Conservation (phyloP, 2,329 filamentous ascomycete genomes). For the Kalmusia sp. region DNA sequence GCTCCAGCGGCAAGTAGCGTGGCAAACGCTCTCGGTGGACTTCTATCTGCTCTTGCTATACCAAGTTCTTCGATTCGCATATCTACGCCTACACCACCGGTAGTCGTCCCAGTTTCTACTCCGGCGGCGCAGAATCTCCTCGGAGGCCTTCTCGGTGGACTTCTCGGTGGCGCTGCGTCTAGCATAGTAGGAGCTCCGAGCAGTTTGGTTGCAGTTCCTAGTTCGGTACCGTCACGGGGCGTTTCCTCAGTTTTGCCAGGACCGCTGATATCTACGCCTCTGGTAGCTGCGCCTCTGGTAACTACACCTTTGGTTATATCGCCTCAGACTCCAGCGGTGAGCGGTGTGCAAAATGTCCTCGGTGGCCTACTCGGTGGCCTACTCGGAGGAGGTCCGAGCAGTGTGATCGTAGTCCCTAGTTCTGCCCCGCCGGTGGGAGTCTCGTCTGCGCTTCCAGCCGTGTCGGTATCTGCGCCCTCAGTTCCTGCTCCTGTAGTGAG, state of each 20-base stretch:
- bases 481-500: background rate
- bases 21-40: background rate
- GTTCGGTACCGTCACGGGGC: background rate
- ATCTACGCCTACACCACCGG: background rate
- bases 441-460: background rate
- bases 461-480: background rate
- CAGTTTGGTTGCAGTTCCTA: background rate
- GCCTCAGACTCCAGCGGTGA: background rate
- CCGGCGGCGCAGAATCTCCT: background rate
- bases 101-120: background rate
- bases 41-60: background rate
- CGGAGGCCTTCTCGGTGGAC: background rate
- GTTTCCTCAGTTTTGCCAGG: background rate
- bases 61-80: background rate
- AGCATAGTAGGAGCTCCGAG: background rate
- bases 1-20: background rate
- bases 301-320: background rate
- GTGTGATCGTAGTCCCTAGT: no score
- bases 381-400: no score
- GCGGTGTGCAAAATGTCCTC: no score
- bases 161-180: background rate
- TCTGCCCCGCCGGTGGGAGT: no score
- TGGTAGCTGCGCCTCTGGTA: background rate
- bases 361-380: no score
- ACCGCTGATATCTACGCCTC: background rate